Evolutionary conservation across 768 basidiomycete species (phyloP).

Genomic region (Candolleomyces aberdarensis): DNA sequence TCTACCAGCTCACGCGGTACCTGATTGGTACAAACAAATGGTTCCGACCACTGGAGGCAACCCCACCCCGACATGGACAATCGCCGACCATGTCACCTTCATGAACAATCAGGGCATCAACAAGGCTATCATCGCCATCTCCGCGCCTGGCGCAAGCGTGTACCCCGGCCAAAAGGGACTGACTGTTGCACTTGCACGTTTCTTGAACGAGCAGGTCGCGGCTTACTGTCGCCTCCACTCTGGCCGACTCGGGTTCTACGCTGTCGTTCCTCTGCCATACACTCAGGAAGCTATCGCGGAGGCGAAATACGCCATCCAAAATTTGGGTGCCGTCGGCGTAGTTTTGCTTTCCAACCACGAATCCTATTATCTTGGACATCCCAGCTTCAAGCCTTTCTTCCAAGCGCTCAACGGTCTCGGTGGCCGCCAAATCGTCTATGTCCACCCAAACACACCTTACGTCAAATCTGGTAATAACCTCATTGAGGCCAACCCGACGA

Average conservation of each 20-base stretch:
- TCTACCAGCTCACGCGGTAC: conserved; percentile 23
- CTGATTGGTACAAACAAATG: conserved; percentile 27
- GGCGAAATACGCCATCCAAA: conserved; percentile 27
- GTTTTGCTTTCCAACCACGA: conserved; percentile 29
- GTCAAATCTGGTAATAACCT: conserved; percentile 19
- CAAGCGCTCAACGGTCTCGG: conserved; percentile 23
- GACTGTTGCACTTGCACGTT: conserved; percentile 30
- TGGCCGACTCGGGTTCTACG: conserved; percentile 27
- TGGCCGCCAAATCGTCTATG: conserved; percentile 26
- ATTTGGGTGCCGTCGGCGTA: conserved; percentile 31
- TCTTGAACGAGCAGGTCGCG: conserved; percentile 32
- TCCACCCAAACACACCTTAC: conserved; percentile 30
- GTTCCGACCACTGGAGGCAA: conserved; percentile 27
- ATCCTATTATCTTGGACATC: conserved; percentile 28
- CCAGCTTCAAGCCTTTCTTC: conserved; percentile 27
- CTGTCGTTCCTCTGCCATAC: conserved; percentile 32
- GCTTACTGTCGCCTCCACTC: conserved; percentile 27
- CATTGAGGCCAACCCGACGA: conserved; percentile 31
- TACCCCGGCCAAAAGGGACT: conserved; percentile 20
- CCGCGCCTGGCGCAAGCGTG: conserved; percentile 30
- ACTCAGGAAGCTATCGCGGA: conserved; percentile 28
- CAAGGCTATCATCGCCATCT: conserved; percentile 27
- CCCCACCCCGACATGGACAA: conserved; percentile 28
- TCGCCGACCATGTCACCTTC: conserved; percentile 23
- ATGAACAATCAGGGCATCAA: conserved; percentile 29